These are phyloP conservation scores for Cryphonectria carpinicola DNA, from an alignment of 2,329 filamentous ascomycete genomes.

Conservation along the genomic window DNA sequence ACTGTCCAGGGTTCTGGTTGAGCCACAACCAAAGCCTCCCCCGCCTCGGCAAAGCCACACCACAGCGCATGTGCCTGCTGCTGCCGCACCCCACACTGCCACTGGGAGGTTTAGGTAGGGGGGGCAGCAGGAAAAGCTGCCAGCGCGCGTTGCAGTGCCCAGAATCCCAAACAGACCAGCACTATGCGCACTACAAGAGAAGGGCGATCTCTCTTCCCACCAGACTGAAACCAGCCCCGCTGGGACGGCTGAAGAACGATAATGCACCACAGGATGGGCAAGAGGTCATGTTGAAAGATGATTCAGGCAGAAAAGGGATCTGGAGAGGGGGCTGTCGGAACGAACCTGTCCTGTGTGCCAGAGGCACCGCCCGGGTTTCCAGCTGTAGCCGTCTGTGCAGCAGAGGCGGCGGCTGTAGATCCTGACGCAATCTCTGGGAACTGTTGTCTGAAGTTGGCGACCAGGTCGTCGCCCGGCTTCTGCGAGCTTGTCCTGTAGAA, in stretches of 20 bases:
- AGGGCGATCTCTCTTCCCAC: not conserved
- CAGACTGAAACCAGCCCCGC: conserved; percentile 18
- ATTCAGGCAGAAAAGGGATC: not conserved
- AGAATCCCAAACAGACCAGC: not conserved
- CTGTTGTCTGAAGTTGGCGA: conserved; percentile 80
- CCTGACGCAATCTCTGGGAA: conserved; percentile 71
- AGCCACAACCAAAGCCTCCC: not conserved
- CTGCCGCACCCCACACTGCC: not conserved
- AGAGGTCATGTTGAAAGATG: not conserved
- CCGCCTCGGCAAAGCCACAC: conserved; percentile 5
- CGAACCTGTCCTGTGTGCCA: conserved; percentile 40
- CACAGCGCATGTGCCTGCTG: not conserved
- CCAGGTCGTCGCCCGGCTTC: conserved; percentile 84
- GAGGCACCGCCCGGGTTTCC: conserved; percentile 38
- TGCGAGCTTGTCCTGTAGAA: conserved; percentile 70
- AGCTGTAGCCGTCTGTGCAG: conserved; percentile 41
- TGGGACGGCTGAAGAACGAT: not conserved
- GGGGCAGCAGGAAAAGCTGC: not conserved
- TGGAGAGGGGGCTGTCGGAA: conserved; percentile 5
- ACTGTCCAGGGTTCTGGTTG: not conserved
- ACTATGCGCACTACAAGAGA: not conserved
- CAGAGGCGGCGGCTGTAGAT: conserved; percentile 47
- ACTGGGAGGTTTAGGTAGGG: not conserved
- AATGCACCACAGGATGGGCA: not conserved
- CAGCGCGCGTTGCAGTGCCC: not conserved